Evolutionary conservation across 2,329 filamentous ascomycete genomes (phyloP).

Genomic region (Dactylellina sp.): DNA sequence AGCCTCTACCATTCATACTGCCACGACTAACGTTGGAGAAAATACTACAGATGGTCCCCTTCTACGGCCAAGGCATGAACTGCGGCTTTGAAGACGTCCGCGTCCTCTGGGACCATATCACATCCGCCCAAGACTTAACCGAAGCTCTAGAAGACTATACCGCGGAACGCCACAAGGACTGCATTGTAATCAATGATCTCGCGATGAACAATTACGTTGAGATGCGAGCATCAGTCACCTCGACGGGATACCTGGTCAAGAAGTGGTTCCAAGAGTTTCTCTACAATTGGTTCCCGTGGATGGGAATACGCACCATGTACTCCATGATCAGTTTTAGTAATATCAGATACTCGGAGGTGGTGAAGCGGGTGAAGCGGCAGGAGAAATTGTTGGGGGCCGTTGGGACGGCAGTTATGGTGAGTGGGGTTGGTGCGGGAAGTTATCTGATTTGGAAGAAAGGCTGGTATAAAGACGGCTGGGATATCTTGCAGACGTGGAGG

Average conservation of each 20-base stretch:
- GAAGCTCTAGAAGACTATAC: slow-evolving; percentile 79
- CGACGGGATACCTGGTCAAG: slow-evolving; percentile 79
- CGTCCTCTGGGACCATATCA: slow-evolving; percentile 76
- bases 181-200: slow-evolving; percentile 90
- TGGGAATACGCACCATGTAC: slow-evolving; percentile 95
- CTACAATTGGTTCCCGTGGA: slow-evolving; percentile 77
- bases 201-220: slow-evolving; percentile 92
- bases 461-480: slow-evolving; percentile 36
- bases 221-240: slow-evolving; percentile 88
- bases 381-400: slow-evolving; percentile 70
- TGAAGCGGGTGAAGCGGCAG: slow-evolving; percentile 76
- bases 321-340: slow-evolving; percentile 92
- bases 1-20: neutral
- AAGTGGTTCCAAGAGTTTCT: slow-evolving; percentile 89
- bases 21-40: neutral
- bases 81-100: slow-evolving; percentile 93
- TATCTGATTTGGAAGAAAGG: slow-evolving; percentile 29
- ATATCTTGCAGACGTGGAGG: slow-evolving; percentile 32
- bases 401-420: slow-evolving; percentile 64
- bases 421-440: slow-evolving; percentile 57
- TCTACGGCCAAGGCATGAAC: slow-evolving; percentile 99
- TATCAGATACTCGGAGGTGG: slow-evolving; percentile 86
- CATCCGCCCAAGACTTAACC: slow-evolving; percentile 62
- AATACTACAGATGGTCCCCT: slow-evolving; percentile 79
- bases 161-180: slow-evolving; percentile 77